phyloP scores from a whole-genome alignment of 306 rosid genomes.

The Datisca glomerata region DNA sequence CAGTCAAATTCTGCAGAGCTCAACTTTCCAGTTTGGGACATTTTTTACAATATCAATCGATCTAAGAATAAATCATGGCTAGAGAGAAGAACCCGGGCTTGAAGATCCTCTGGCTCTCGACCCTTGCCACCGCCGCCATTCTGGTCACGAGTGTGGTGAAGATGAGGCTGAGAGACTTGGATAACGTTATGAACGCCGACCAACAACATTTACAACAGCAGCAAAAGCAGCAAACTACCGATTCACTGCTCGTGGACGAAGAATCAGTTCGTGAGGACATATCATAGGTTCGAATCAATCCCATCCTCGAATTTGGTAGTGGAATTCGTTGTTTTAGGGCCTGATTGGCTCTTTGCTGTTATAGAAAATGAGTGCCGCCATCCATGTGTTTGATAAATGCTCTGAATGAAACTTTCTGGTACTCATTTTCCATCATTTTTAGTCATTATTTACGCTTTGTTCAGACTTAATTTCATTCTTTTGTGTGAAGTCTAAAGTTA shows the following conservation, averaged over 20 bases:
- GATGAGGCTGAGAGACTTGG: slow-evolving; percentile 33
- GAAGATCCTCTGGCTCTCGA: slow-evolving; percentile 85
- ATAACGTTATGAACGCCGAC: slow-evolving; percentile 16
- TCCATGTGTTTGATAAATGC: not conserved
- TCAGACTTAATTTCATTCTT: too few relatives aligned
- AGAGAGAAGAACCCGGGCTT: slow-evolving; percentile 67
- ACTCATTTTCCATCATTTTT: too few relatives aligned
- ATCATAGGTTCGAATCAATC: slow-evolving; percentile 16
- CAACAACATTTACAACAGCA: slow-evolving; percentile 24
- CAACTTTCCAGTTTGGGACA: not conserved
- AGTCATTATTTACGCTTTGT: too few relatives aligned
- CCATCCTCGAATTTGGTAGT: not conserved
- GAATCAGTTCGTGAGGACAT: slow-evolving; percentile 18
- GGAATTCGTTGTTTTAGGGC: not conserved
- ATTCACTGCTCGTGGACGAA: slow-evolving; percentile 19
- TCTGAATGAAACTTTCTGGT: not conserved
- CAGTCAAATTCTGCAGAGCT: too few relatives aligned
- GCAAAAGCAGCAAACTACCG: slow-evolving; percentile 13
- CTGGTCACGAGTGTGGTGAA: slow-evolving; percentile 44
- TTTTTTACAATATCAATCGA: not conserved
- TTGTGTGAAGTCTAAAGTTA: too few relatives aligned
- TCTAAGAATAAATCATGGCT: slow-evolving; percentile 17
- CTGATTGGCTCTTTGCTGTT: not conserved
- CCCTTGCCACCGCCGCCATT: slow-evolving; percentile 87
- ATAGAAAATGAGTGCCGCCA: too few relatives aligned